phyloP scores from a whole-genome alignment of 163 green algal genomes.

The Prototheca wickerhamii region DNA sequence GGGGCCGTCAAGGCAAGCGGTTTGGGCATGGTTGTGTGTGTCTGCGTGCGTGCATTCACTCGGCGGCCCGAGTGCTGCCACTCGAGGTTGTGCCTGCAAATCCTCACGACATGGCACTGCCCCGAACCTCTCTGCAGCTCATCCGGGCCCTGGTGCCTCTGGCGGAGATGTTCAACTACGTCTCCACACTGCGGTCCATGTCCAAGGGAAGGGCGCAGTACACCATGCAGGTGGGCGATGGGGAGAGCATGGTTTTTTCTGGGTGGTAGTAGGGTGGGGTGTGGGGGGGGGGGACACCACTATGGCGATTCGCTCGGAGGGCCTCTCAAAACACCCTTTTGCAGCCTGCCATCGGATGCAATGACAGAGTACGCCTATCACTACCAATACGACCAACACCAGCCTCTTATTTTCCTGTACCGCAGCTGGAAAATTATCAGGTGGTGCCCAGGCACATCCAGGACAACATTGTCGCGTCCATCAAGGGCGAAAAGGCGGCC shows the following conservation, averaged over 20 bases:
- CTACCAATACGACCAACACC: neutral
- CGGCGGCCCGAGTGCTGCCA: no score
- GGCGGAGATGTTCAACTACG: slow-evolving; percentile 98
- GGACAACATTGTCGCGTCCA: slow-evolving; percentile 59
- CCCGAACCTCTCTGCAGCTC: slow-evolving; percentile 21
- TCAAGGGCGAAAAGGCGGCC: slow-evolving; percentile 7
- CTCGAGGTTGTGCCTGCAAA: no score
- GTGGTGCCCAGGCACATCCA: slow-evolving; percentile 92
- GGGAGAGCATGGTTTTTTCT: no score
- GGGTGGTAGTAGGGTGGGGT: neutral
- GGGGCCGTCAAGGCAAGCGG: slow-evolving; percentile 82
- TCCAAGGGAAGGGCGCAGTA: slow-evolving; percentile 94
- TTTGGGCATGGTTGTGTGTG: no score
- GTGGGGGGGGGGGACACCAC: no score
- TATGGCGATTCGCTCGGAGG: no score
- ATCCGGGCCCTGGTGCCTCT: slow-evolving; percentile 86
- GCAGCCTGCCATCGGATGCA: no score
- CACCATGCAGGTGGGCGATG: slow-evolving; percentile 84
- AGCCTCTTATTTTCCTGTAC: neutral
- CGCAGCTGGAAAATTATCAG: slow-evolving; percentile 84
- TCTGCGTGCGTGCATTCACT: no score
- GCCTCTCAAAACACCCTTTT: no score
- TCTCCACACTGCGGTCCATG: slow-evolving; percentile 91
- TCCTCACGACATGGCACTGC: no score
- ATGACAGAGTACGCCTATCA: neutral